Conservation (phyloP, 495 filamentous ascomycete species). For the Penicillium mononematosum region DNA sequence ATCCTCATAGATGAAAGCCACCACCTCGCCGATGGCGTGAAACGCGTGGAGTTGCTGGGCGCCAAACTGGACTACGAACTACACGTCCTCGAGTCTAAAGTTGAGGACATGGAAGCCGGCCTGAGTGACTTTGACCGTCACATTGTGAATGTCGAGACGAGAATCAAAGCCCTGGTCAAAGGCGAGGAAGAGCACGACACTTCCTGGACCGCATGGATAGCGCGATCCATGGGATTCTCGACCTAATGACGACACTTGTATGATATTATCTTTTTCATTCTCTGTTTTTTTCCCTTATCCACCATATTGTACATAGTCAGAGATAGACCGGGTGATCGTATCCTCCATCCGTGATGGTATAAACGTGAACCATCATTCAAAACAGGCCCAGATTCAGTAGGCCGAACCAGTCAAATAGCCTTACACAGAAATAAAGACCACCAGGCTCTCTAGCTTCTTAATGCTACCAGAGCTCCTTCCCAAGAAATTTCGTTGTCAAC, state of each 20-base stretch:
- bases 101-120: slow-evolving; percentile 85
- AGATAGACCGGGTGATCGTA: slow-evolving; percentile 24
- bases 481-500: slow-evolving; percentile 7
- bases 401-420: slow-evolving; percentile 11
- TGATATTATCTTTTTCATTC: slow-evolving; percentile 18
- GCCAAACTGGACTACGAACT: slow-evolving; percentile 96
- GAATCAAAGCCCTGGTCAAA: slow-evolving; percentile 67
- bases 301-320: slow-evolving; percentile 33
- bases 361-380: slow-evolving; percentile 21
- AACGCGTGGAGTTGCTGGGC: slow-evolving; percentile 76
- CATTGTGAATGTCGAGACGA: slow-evolving; percentile 73
- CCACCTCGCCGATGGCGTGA: slow-evolving; percentile 68
- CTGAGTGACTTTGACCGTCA: slow-evolving; percentile 77
- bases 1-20: slow-evolving; percentile 64
- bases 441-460: slow-evolving; percentile 2
- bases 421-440: slow-evolving; percentile 10
- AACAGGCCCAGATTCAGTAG: slow-evolving; percentile 8
- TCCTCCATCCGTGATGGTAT: slow-evolving; percentile 25
- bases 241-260: slow-evolving; percentile 24
- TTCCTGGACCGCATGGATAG: slow-evolving; percentile 52
- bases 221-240: slow-evolving; percentile 37
- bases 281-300: slow-evolving; percentile 18
- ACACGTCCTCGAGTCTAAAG: slow-evolving; percentile 71
- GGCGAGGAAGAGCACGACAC: slow-evolving; percentile 62
- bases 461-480: slow-evolving; percentile 4